Evolutionary conservation across 2,329 filamentous ascomycete genomes (phyloP), one percentile per base, ranked within the genome.

Genomic region (Colletotrichum higginsianum): DNA sequence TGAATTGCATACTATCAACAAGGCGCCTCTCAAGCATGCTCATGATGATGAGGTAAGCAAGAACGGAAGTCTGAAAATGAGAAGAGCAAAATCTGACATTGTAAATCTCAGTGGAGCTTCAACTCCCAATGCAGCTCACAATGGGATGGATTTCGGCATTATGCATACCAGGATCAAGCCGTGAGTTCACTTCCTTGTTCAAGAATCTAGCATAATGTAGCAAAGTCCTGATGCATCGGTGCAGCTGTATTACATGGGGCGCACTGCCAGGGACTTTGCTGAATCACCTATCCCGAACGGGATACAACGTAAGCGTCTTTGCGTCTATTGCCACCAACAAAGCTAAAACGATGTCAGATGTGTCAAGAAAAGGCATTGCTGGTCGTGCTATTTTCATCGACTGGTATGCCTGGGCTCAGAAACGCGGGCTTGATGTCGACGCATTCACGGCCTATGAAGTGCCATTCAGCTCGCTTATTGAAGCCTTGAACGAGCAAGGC

Each of bases 61-160:
- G 16, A 26, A 26, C 38, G 18, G n/a, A 7, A 4, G 3, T n/a
- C 21, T 3, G 6, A 21, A 49, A 11, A n/a, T 3, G 11, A 8
- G 2, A 9, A 11, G 13, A 26, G 30, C 47, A 44, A 9, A 62
- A 16, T 61, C 61, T 63, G 23, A 53, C 21, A 13, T 23, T 0
- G 16, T 44, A 8, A 73, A 74, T 26, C 49, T 44, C 21, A 66
- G 63, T 66, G 53, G 63, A 58, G 50, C 26, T 76, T 82, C 16
- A 82, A 82, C 23, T 74, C 76, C 1, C 73, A 77, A 16, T 75
- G 76, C 7, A 76, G 74, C 7, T 76, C 75, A 0, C 76, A 77
- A 18, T 77, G 76, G 76, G 76, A 76, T 52, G 76, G 76, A 0
- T 73, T 75, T 2, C 53, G 76, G 0, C 75, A 77, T 66, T 77